Base-by-base conservation (phyloP, 1,284 basidiomycete genomes). In the Neolentinus lepideus region DNA sequence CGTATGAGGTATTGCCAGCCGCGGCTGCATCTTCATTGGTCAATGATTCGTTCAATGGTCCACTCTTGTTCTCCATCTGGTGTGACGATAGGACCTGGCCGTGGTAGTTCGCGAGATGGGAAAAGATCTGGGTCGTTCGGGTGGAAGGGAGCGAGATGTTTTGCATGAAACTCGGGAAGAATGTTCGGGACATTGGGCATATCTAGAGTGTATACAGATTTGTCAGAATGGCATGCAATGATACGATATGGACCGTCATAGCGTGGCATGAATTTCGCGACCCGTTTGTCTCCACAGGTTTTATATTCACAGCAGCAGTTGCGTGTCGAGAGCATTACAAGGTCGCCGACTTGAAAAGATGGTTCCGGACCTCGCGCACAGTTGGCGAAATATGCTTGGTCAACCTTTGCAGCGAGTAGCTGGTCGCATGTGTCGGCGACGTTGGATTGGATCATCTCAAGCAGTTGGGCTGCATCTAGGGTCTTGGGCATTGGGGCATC, bases 391-490 rank as follows among this genome's bases (percentile, higher is more conserved):
- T 33, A 48, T 27, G 57, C 59, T 53, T 66, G 58, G 22, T 33
- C n/a, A 27, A 60, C 57, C 26, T 62, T 62, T 1, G 63, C 48
- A 1, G 46, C 21, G 2, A 60, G 33, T 1, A 63, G 53, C 29
- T 57, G 60, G 54, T 66, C 62, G 8, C 55, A 54, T 0, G 58
- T 59, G 27, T 62, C 64, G 0, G 52, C 4, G 0, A 69, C 55
- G 31, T 62, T 52, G 0, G 53, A 21, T 2, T 60, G 43, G 3
- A 59, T 26, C 8, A n/a, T 14, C 12, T 35, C 26, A 8, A 65
- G 9, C 9, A 59, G 11, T 6, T 25, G 4, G 8, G 4, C 14
- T 1, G 27, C 26, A 1, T 46, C 33, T n/a, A n/a, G n/a, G n/a
- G 33, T 9, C 33, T 1, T 53, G 48, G 27, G 12, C 9, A 10